phyloP scores from a whole-genome alignment of 2,329 filamentous ascomycete genomes.

The Apiospora rasikravindrae region DNA sequence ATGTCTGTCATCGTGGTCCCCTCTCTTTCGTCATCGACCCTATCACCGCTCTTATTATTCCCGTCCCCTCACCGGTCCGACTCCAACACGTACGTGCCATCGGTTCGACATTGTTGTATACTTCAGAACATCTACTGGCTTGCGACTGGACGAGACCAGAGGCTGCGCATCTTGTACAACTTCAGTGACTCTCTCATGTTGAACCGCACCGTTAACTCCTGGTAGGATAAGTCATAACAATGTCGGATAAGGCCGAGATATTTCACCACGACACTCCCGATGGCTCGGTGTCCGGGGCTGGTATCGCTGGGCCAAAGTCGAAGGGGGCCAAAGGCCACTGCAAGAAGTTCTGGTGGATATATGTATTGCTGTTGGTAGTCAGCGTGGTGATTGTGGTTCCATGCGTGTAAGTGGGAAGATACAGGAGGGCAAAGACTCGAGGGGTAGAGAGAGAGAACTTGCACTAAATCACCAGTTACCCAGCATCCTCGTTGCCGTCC shows the following conservation, averaged over 20 bases:
- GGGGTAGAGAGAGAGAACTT: neutral
- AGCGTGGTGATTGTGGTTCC: constrained; percentile 61
- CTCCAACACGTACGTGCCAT: neutral
- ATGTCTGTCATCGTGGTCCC: neutral
- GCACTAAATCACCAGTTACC: neutral
- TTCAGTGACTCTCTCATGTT: neutral
- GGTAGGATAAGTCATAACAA: neutral
- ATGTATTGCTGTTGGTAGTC: constrained; percentile 56
- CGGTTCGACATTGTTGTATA: neutral
- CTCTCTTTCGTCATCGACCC: neutral
- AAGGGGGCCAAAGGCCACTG: constrained; percentile 52
- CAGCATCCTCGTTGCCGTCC: constrained; percentile 62
- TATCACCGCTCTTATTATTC: too few relatives aligned
- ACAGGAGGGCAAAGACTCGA: neutral
- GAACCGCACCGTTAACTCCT: neutral
- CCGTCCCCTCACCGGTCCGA: neutral
- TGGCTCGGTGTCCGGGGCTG: constrained; percentile 22
- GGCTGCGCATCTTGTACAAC: neutral
- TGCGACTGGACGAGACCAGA: neutral
- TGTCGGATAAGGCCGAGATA: neutral
- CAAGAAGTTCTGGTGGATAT: constrained; percentile 65
- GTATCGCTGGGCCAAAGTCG: constrained; percentile 39
- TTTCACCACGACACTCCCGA: neutral
- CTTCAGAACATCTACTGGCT: neutral
- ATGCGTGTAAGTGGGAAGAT: constrained; percentile 59